Evolutionary conservation across 805 yeast species (phyloP), one percentile per base, ranked within the genome.

Genomic region (Hermanozyma aechmeae): DNA sequence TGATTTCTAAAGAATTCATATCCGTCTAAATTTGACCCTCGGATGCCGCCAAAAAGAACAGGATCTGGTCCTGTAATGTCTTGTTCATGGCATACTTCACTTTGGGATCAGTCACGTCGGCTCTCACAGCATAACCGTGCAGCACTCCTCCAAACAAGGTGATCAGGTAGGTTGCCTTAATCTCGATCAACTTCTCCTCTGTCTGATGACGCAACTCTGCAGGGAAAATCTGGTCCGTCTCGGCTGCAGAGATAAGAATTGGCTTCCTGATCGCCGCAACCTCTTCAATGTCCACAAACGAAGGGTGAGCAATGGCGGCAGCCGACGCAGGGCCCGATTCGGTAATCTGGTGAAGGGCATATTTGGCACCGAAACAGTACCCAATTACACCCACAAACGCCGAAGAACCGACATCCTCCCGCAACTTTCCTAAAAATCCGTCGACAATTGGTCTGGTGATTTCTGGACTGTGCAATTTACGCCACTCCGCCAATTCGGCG

Each of bases 221-320:
- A 3, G 85, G 48, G 68, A 78, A 87, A 28, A 68, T 58, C 0
- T 45, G 29, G 51, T 87, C 96, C 12, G 38, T 52, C 58, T 82
- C 84, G 27, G 95, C 93, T 31, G 82, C 82, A 13, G 82, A 65
- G 39, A 86, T 76, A 38, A 76, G 40, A 16, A 87, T 25, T 13
- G 94, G 94, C 36, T 55, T 58, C 39, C 65, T 71, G 41, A 87
- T 51, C 2, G 59, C 68, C 29, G 63, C 70, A 27, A 84, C 65
- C 46, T 81, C 93, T 22, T 74, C 86, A 19, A 67, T 65, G 9
- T 65, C 35, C 11, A 82, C 76, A 36, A 79, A 68, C 3, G 93
- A 79, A 5, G 96, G 96, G 55, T 87, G 96, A 6, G 92, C 92
- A 38, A 73, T 54, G 11, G 89, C 93, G 44, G 71, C 84, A 12